Percentiles rank a stretch among this genome's conserved stretches.
These are phyloP conservation scores for Vigna unguiculata DNA, from an alignment of 306 rosid species.

Conservation along the genomic window DNA sequence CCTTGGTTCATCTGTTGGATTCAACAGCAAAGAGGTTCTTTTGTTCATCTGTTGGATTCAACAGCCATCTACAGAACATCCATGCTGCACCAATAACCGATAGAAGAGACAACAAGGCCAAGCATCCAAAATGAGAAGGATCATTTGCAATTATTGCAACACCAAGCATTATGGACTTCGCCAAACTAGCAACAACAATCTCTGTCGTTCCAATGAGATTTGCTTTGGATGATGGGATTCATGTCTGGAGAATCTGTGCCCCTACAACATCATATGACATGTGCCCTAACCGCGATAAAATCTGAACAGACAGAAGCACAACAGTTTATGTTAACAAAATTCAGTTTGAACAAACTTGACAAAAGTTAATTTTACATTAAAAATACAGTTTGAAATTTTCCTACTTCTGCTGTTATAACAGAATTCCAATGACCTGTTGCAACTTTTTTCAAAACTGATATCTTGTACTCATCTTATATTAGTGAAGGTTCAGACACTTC, in stretches of 20 bases:
- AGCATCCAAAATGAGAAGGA: constrained; percentile 75
- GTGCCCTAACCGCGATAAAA: constrained; percentile 90
- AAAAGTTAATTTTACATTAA: not conserved
- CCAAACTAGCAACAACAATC: constrained; percentile 93
- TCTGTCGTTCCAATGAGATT: constrained; percentile 93
- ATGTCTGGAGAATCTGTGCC: constrained; percentile 93
- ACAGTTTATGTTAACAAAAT: constrained; percentile 25
- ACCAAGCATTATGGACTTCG: constrained; percentile 86
- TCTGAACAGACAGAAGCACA: constrained; percentile 56
- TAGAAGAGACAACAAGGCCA: constrained; percentile 79
- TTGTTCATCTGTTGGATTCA: constrained; percentile 87
- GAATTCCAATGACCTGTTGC: not conserved
- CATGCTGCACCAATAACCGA: constrained; percentile 89
- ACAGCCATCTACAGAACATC: constrained; percentile 88
- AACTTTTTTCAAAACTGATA: constrained; percentile 6
- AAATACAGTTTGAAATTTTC: constrained; percentile 3
- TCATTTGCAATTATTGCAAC: constrained; percentile 90
- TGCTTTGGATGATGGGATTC: constrained; percentile 94
- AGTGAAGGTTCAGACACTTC: constrained; percentile 27
- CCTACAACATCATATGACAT: constrained; percentile 96
- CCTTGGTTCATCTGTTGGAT: too few relatives aligned
- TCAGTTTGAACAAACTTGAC: constrained; percentile 5
- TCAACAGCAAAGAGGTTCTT: too few relatives aligned
- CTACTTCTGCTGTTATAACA: constrained; percentile 11
- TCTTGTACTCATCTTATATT: constrained; percentile 11